Evolutionary conservation across 306 rosid species (phyloP).

Genomic region (Herpetospermum pedunculosum): DNA sequence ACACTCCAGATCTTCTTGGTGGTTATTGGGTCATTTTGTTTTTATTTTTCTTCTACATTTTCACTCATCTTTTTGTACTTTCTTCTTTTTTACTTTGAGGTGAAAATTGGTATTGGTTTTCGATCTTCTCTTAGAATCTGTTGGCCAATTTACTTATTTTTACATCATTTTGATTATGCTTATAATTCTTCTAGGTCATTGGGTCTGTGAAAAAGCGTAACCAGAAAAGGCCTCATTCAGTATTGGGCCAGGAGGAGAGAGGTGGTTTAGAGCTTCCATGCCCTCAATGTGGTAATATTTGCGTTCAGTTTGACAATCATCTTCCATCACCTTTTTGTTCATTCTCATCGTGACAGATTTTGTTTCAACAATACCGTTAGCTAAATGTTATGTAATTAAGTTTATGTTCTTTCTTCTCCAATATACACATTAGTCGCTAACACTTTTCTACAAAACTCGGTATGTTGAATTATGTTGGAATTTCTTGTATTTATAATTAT

Average conservation of each 20-base stretch:
- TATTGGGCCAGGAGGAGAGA: slow-evolving; percentile 31
- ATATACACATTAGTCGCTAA: not conserved
- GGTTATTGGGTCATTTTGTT: not conserved
- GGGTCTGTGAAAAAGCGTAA: slow-evolving; percentile 26
- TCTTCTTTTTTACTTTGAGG: not conserved
- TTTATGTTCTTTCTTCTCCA: not conserved
- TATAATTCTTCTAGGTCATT: slow-evolving; percentile 37
- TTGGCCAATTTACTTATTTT: not conserved
- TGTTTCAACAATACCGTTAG: not conserved
- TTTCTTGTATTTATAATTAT: too few species aligned
- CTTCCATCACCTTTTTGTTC: not conserved
- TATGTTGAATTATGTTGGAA: not conserved
- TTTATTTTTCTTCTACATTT: slow-evolving; percentile 7
- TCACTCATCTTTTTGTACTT: slow-evolving; percentile 1
- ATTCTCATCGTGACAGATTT: not conserved
- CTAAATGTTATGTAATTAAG: too few species aligned
- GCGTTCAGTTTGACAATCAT: not conserved
- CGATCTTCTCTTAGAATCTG: not conserved
- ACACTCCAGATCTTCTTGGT: not conserved
- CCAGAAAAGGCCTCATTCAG: slow-evolving; percentile 39
- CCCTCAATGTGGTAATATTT: slow-evolving; percentile 68
- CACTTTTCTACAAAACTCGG: not conserved
- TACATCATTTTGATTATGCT: slow-evolving; percentile 1
- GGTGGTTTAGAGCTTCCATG: slow-evolving; percentile 38
- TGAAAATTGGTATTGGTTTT: not conserved